phyloP scores from a whole-genome alignment of 1,284 basidiomycete genomes.

The Bjerkandera adusta region DNA sequence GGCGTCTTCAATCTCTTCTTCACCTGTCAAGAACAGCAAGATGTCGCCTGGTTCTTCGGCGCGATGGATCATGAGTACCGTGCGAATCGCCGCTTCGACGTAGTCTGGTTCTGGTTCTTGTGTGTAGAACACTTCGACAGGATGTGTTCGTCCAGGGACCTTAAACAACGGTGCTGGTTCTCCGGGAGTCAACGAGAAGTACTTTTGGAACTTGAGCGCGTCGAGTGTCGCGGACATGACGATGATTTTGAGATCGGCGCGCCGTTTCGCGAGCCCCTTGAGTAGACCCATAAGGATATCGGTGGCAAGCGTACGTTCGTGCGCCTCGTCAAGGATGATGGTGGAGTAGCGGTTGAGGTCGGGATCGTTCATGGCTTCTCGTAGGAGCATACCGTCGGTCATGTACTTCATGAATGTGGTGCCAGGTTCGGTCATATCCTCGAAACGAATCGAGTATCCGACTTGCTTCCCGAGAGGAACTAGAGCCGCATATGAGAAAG shows the following conservation, averaged over 20 bases:
- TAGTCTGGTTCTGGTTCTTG: slow-evolving; percentile 97
- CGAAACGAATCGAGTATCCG: slow-evolving; percentile 98
- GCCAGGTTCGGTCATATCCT: slow-evolving; percentile 92
- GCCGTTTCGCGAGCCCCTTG: slow-evolving; percentile 74
- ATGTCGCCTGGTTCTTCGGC: slow-evolving; percentile 95
- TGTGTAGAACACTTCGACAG: slow-evolving; percentile 96
- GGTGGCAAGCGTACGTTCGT: slow-evolving; percentile 97
- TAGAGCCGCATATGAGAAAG: slow-evolving; percentile 27
- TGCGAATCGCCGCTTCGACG: slow-evolving; percentile 95
- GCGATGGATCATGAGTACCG: slow-evolving; percentile 96
- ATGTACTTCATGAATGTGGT: slow-evolving; percentile 97
- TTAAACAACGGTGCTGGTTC: slow-evolving; percentile 84
- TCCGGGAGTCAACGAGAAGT: slow-evolving; percentile 69
- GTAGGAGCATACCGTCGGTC: slow-evolving; percentile 97
- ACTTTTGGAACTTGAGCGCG: slow-evolving; percentile 95
- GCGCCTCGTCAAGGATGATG: slow-evolving; percentile 98
- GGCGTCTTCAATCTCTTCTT: slow-evolving; percentile 98
- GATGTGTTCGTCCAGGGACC: slow-evolving; percentile 95
- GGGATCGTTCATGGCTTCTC: slow-evolving; percentile 98
- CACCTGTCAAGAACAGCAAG: slow-evolving; percentile 94
- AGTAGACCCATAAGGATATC: slow-evolving; percentile 97
- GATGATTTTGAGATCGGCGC: slow-evolving; percentile 93
- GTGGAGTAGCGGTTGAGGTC: slow-evolving; percentile 89
- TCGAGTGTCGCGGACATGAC: slow-evolving; percentile 99
- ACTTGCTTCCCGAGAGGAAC: slow-evolving; percentile 92